Evolutionary conservation across 345 rosid species (phyloP).

Genomic region (Syzygium aromaticum): DNA sequence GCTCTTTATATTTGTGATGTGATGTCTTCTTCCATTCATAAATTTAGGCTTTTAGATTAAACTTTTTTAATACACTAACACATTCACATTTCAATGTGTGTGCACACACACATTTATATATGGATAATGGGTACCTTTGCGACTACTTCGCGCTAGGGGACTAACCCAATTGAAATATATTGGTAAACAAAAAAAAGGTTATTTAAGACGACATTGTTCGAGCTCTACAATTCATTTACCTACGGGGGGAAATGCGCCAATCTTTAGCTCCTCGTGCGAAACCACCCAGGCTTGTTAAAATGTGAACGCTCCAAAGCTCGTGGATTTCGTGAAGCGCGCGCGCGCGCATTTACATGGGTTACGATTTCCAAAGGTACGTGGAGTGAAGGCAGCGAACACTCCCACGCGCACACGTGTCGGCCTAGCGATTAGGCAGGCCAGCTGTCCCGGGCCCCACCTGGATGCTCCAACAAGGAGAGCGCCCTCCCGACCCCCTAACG

Average conservation of each 20-base stretch:
- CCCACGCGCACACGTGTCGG: constrained; percentile 45
- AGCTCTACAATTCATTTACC: not conserved
- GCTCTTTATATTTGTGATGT: not conserved
- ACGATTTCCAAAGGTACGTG: constrained; percentile 12
- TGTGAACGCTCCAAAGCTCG: not conserved
- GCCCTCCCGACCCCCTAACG: not conserved
- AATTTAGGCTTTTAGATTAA: not conserved
- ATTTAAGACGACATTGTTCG: not conserved
- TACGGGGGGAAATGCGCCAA: not conserved
- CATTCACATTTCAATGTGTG: not conserved
- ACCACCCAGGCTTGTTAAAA: not conserved
- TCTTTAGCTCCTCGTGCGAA: not conserved
- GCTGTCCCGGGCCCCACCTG: constrained; percentile 14
- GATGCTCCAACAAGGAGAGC: constrained; percentile 13
- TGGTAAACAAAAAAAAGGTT: too few species aligned
- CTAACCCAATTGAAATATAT: not conserved
- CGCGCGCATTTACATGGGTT: not conserved
- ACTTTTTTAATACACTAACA: not conserved
- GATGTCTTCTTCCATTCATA: too few species aligned
- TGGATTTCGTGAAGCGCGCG: not conserved
- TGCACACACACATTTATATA: too few species aligned
- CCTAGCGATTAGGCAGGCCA: constrained; percentile 8
- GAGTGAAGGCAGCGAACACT: constrained; percentile 50
- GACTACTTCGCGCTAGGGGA: not conserved
- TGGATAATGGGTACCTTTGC: not conserved